phyloP scores from a whole-genome alignment of 2,329 filamentous ascomycete genomes.

The Colletotrichum lini region DNA sequence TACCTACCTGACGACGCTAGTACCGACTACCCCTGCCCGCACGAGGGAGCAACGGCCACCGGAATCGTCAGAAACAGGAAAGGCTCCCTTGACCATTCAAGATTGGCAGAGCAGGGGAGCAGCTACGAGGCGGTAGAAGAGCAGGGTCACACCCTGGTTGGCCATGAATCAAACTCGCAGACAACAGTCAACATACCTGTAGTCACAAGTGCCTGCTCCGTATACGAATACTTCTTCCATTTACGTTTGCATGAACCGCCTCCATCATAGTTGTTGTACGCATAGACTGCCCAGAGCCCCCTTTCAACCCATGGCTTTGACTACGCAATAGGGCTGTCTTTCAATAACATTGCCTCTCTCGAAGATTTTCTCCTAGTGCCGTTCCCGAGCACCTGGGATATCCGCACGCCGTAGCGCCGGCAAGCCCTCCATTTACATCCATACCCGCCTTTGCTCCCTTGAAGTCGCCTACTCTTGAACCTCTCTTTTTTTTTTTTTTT shows the following conservation, averaged over 20 bases:
- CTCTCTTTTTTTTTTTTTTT: not conserved
- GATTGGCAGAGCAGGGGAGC: slow-evolving; percentile 31
- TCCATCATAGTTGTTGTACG: not conserved
- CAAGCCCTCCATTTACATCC: not conserved
- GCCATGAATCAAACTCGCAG: slow-evolving; percentile 31
- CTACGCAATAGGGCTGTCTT: slow-evolving; percentile 30
- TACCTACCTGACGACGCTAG: slow-evolving; percentile 20
- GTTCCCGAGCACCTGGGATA: slow-evolving; percentile 20
- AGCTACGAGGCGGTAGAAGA: slow-evolving; percentile 16
- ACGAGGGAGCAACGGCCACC: slow-evolving; percentile 35
- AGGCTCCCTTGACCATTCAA: slow-evolving; percentile 35
- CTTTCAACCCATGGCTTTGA: not conserved
- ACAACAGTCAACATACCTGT: not conserved
- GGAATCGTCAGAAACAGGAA: slow-evolving; percentile 38
- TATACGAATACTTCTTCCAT: not conserved
- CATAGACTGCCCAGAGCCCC: not conserved
- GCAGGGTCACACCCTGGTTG: slow-evolving; percentile 16
- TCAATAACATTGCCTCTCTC: not conserved
- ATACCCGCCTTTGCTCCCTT: not conserved
- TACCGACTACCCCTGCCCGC: slow-evolving; percentile 31
- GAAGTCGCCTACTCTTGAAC: slow-evolving; percentile 1
- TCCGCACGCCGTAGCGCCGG: slow-evolving; percentile 6
- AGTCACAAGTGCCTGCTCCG: slow-evolving; percentile 1
- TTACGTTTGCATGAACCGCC: slow-evolving; percentile 19
- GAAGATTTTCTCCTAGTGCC: slow-evolving; percentile 2